Evolutionary conservation across 176 grass and related monocot species (phyloP).

Genomic region (Olyra latifolia): DNA sequence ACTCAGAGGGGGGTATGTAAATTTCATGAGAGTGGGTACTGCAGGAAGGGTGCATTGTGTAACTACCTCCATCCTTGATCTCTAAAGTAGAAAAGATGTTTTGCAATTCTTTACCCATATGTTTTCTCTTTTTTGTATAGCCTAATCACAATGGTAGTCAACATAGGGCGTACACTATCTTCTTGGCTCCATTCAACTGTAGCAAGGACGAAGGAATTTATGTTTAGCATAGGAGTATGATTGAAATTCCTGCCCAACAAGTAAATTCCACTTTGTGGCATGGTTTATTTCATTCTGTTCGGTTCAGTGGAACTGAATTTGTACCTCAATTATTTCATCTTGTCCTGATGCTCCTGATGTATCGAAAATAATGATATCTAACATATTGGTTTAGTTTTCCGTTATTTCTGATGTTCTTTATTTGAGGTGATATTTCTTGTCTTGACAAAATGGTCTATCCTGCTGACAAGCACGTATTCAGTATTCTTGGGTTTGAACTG

Average conservation of each 20-base stretch:
- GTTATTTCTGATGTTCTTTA: background rate
- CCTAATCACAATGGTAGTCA: conserved; percentile 56
- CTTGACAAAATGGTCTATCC: background rate
- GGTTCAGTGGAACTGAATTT: conserved; percentile 30
- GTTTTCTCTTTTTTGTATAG: conserved; percentile 55
- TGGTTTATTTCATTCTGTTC: conserved; percentile 28
- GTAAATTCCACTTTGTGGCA: conserved; percentile 32
- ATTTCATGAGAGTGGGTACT: conserved; percentile 69
- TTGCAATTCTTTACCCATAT: conserved; percentile 44
- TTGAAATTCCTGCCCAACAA: conserved; percentile 14
- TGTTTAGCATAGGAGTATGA: conserved; percentile 41
- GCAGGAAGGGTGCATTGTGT: conserved; percentile 91
- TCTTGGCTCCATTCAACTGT: conserved; percentile 37
- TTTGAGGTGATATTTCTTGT: background rate
- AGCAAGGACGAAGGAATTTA: conserved; percentile 40
- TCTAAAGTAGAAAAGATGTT: conserved; percentile 35
- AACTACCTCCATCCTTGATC: conserved; percentile 67
- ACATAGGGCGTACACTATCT: conserved; percentile 39
- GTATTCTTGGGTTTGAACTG: background rate
- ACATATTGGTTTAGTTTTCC: conserved; percentile 6
- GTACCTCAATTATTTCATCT: background rate
- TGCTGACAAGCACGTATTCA: background rate
- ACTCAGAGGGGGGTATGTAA: conserved; percentile 64
- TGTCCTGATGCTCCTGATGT: conserved; percentile 18
- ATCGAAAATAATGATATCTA: background rate